Conservation (phyloP, 495 filamentous ascomycete species). For the Hyaloscypha variabilis region DNA sequence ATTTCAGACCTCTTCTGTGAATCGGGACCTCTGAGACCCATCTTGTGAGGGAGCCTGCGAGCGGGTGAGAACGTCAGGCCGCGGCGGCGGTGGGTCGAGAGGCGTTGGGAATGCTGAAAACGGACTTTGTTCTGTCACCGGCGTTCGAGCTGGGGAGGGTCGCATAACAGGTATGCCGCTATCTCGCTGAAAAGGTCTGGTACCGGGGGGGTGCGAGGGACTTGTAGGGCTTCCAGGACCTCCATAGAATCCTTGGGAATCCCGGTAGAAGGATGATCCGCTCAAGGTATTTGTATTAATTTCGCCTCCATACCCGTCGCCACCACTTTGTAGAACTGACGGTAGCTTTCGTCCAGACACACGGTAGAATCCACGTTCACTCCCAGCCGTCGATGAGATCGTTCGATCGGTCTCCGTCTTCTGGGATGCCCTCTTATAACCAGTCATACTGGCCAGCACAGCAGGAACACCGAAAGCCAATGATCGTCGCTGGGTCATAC, state of each 20-base stretch:
- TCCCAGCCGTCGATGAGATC: conserved; percentile 40
- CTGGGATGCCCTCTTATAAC: conserved; percentile 48
- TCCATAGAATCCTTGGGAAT: conserved; percentile 48
- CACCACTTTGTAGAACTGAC: conserved; percentile 68
- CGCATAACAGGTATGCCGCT: conserved; percentile 33
- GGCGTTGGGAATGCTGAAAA: conserved; percentile 30
- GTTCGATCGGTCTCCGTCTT: conserved; percentile 38
- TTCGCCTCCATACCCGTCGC: conserved; percentile 67
- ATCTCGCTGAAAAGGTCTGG: conserved; percentile 19
- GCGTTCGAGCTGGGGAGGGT: conserved; percentile 36
- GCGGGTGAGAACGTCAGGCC: conserved; percentile 44
- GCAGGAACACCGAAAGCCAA: conserved; percentile 58
- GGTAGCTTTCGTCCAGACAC: conserved; percentile 74
- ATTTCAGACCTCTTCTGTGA: conserved; percentile 52
- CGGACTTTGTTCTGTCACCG: conserved; percentile 42
- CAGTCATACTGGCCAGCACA: conserved; percentile 51
- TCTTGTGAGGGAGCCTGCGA: conserved; percentile 47
- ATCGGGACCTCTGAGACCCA: conserved; percentile 50
- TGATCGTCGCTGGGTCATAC: conserved; percentile 35
- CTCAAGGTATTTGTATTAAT: conserved; percentile 46
- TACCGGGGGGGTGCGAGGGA: conserved; percentile 4
- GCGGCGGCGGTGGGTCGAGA: conserved; percentile 33
- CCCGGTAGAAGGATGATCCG: conserved; percentile 50
- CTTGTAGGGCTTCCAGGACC: conserved; percentile 28
- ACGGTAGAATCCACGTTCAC: conserved; percentile 54